Conservation (phyloP, 2,329 filamentous ascomycete species). For the Plenodomus lindquistii region DNA sequence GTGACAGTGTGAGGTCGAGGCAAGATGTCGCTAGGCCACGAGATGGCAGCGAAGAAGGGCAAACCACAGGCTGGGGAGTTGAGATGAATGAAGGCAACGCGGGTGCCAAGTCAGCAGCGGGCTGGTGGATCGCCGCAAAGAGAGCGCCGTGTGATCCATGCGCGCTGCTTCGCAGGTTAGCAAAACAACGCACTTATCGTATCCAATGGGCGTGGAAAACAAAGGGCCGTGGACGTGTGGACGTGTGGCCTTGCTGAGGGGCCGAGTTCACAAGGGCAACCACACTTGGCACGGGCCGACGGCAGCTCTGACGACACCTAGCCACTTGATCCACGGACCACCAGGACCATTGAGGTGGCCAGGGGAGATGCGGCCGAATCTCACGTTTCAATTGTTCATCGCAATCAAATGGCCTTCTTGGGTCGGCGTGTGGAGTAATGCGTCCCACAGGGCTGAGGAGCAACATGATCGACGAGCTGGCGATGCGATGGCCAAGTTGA, state of each 20-base stretch:
- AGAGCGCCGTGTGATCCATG: conserved; percentile 28
- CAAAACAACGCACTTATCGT: conserved; percentile 14
- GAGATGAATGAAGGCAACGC: conserved; percentile 6
- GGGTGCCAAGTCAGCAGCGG: conserved; percentile 3
- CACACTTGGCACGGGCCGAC: conserved; percentile 1
- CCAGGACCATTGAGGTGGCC: too few relatives aligned
- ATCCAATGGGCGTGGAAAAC: conserved; percentile 19
- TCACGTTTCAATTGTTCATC: not conserved
- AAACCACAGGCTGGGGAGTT: conserved; percentile 2
- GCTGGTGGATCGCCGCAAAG: conserved; percentile 26
- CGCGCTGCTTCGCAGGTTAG: conserved; percentile 5
- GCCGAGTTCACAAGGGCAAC: conserved; percentile 7
- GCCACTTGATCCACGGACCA: not conserved
- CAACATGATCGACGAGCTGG: conserved; percentile 3
- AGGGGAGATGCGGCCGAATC: not conserved
- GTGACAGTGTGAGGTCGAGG: conserved; percentile 19
- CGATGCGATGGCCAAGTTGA: too few relatives aligned
- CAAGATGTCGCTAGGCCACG: conserved; percentile 12
- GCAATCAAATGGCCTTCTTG: not conserved
- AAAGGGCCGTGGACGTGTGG: conserved; percentile 7
- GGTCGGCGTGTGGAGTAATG: not conserved
- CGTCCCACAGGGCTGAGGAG: conserved; percentile 10
- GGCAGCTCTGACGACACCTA: not conserved
- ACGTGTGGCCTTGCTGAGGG: conserved; percentile 29
- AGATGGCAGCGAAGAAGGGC: conserved; percentile 3